Base-by-base conservation (phyloP, 1,284 basidiomycete genomes). In the Apiotrichum akiyoshidainum region DNA sequence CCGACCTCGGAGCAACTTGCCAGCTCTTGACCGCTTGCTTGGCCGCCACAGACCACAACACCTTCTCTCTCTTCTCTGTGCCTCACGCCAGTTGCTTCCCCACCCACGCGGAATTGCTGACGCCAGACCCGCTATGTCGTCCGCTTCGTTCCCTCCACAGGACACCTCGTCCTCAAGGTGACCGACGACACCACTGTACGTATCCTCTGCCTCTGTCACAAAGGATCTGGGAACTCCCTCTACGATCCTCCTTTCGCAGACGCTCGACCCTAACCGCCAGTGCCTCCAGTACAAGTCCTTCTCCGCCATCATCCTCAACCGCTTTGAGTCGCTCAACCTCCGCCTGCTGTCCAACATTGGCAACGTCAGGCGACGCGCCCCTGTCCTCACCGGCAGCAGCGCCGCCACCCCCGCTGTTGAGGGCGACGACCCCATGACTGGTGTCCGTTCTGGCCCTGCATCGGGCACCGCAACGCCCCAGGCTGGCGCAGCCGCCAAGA, bases 231-330 rank as follows among this genome's bases (percentile, higher is more conserved):
- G 26, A 31, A 31, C 26, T n/a, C 19, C 17, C 2, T 33, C 16
- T 37, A 21, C 5, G 8, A 8, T 26, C 26, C 14, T 33, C 1
- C 22, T 17, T 17, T 34, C 21, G 4, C 31, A 6, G 5, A 12
- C 35, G 4, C 37, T 51, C 4, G n/a, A 21, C 12, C 35, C 55
- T 54, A 44, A 59, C 52, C 47, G 33, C 45, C 74, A 95, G 92
- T 93, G 91, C 75, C 81, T 96, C 71, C 95, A 93, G 78, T 97
- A 93, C 82, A 91, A 92, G 76, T 94, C 93, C 1, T 86, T 87
- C 68, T 94, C 91, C 1, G 90, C 90, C 47, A 87, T 94, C 72
- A 92, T 92, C 78, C 85, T 97, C 65, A 94, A 95, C 80, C 87
- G 93, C 65, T 95, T 97, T 78, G 93, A 97, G 77, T 83, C 87